A percentile compares a stretch with the other conserved stretches of the same genome.
These are phyloP conservation scores for Geranium incanum DNA, from an alignment of 441 rosid genomes.

Conservation along the genomic window DNA sequence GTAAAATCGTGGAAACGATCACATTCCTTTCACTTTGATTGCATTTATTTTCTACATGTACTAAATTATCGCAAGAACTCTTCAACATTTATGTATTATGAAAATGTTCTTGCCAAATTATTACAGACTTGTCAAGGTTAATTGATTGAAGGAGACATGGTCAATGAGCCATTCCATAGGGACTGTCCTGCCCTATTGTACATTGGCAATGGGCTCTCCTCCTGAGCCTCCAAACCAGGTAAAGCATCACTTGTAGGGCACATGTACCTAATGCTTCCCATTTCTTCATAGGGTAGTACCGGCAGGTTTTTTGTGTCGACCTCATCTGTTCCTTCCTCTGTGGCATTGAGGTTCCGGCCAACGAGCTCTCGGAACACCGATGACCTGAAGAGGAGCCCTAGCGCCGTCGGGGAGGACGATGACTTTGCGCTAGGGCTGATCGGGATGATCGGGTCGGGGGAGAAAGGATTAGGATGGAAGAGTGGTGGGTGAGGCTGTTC, in stretches of 20 bases:
- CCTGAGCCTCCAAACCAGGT: slow-evolving; percentile 26
- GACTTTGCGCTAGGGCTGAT: slow-evolving; percentile 20
- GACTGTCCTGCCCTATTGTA: slow-evolving; percentile 20
- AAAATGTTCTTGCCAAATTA: neutral
- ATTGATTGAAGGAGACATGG: neutral
- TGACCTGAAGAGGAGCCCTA: slow-evolving; percentile 48
- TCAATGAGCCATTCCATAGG: slow-evolving; percentile 23
- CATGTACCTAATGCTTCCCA: neutral
- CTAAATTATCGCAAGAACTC: neutral
- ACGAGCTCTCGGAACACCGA: slow-evolving; percentile 51
- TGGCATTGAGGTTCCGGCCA: slow-evolving; percentile 33
- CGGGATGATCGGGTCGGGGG: slow-evolving; percentile 14
- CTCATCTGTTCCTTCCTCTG: slow-evolving; percentile 19
- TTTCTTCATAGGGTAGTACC: slow-evolving; percentile 18
- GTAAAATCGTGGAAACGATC: neutral
- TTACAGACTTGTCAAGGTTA: neutral
- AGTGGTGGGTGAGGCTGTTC: slow-evolving; percentile 20
- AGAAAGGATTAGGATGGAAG: slow-evolving; percentile 21
- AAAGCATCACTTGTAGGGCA: slow-evolving; percentile 21
- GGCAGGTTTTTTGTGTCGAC: slow-evolving; percentile 3
- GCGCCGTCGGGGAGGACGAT: slow-evolving; percentile 44
- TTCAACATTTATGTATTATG: neutral
- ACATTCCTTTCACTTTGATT: neutral
- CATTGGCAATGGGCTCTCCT: slow-evolving; percentile 15
- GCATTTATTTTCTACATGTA: neutral